Base-by-base conservation (phyloP, 768 basidiomycete genomes). In the Termitomyces sp. region DNA sequence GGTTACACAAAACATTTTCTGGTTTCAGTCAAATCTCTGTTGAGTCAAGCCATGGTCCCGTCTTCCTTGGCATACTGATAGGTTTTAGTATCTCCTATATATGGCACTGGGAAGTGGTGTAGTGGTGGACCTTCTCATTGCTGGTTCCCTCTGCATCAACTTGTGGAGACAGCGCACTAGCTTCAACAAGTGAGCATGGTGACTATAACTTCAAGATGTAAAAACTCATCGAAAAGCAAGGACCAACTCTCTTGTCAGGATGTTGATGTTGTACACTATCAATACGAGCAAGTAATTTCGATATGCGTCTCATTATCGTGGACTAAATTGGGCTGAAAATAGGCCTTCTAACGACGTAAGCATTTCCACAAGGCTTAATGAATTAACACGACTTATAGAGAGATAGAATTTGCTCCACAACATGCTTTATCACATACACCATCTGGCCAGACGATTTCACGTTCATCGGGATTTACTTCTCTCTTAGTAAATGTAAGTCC, bases 401-500 rank as follows among this genome's bases (percentile, higher is more conserved):
- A 16, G 11, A 29, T 21, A 63, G 65, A 67, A 66, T 64, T 9
- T 76, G 60, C 63, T 73, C 66, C 53, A 65, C 42, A 19, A 64
- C 65, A 6, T 71, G 67, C 54, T 68, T 72, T 27, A 62, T 70
- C 59, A 79, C 71, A 16, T 80, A 76, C 60, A 62, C 71, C 6
- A 62, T 74, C 14, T 81, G 81, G 79, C 81, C 81, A 5, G 53
- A 67, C 14, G 75, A 77, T 32, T 77, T 76, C 62, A 71, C 75
- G 8, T 82, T 78, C 66, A 69, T 81, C 50, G 77, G 69, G 3
- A 72, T 81, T 48, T 80, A 78, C 60, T 74, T 82, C 59, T 71
- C 68, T 42, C 69, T 81, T 14, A 76, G 75, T 62, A 80, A 81
- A 65, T 53, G 79, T 80, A 23, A 21, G 53, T 2, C 9, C n/a